Base-by-base conservation (phyloP, 1,284 basidiomycete species). In the Melampsora occidentalis region DNA sequence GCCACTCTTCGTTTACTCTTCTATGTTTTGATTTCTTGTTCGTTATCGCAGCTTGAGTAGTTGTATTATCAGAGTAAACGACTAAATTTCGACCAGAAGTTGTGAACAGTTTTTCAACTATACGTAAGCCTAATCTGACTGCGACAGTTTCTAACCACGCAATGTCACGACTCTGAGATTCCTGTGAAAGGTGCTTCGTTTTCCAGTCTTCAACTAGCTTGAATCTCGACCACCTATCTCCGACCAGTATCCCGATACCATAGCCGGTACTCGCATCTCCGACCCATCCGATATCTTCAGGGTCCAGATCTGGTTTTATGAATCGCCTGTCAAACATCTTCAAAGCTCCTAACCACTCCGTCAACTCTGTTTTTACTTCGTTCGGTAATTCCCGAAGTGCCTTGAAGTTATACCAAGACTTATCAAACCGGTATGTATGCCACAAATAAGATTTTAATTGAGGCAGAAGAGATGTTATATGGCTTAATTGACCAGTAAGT, bases 81-180 rank as follows among this genome's bases (percentile, higher is more conserved):
- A 35, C 9, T 3, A 35, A 35, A 4, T 9, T 3, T 35, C 9
- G 35, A 9, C 9, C 9, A 3, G 35, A 3, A 9, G 35, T 35
- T 9, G 35, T 3, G 3, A 3, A 4, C 9, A 35, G 9, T 35
- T 35, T 3, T 35, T 35, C 35, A 35, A 35, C 9, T 9, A 35
- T 35, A 9, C 3, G 35, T 62, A 25, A 33, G 28, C 59, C 18
- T 4, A 62, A 14, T 25, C 64, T 5, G 1, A 66, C 25, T 2
- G 64, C 64, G 25, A 66, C 64, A 20, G 5, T 66, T 12, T 66
- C 64, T 5, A 66, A 46, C 31, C 39, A 66, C 22, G 64, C 31
- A 18, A 66, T 66, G 14, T 25, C 20, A 25, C 12, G 10, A 1
- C 14, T 14, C 10, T 25, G 61, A 31, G 9, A 62, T 12, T 4